Percentiles rank a stretch among this genome's conserved stretches.
phyloP scores from a whole-genome alignment of 768 basidiomycete genomes.

The Boletus reticuloceps region DNA sequence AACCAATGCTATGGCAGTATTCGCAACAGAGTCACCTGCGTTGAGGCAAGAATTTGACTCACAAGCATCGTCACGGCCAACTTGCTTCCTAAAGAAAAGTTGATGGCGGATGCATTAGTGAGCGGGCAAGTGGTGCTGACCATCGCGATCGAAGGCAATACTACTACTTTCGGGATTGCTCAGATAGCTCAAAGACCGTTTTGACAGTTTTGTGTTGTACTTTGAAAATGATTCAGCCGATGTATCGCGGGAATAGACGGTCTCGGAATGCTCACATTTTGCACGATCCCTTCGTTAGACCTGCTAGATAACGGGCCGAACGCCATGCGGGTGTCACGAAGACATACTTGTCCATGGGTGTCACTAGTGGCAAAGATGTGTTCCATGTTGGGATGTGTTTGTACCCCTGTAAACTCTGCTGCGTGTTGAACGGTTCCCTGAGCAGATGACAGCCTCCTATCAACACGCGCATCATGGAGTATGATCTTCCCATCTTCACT shows the following conservation, averaged over 20 bases:
- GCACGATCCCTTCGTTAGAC: conserved; percentile 53
- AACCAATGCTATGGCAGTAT: conserved; percentile 50
- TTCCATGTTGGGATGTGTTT: conserved; percentile 66
- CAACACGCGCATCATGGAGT: conserved; percentile 56
- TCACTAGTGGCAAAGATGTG: conserved; percentile 71
- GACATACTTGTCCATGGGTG: conserved; percentile 52
- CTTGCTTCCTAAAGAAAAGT: conserved; percentile 46
- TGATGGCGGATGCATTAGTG: neutral
- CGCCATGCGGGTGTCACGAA: conserved; percentile 72
- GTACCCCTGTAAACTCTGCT: conserved; percentile 60
- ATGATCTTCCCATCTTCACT: conserved; percentile 74
- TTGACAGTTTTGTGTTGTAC: conserved; percentile 49
- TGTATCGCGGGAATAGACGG: conserved; percentile 4
- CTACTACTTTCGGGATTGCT: conserved; percentile 68
- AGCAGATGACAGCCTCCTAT: conserved; percentile 34
- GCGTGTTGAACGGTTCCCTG: conserved; percentile 52
- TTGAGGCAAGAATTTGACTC: conserved; percentile 17
- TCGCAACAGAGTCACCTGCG: neutral
- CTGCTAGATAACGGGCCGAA: conserved; percentile 53
- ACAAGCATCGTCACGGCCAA: conserved; percentile 70
- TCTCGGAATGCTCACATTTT: conserved; percentile 20
- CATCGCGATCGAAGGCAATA: conserved; percentile 64
- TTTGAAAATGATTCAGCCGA: conserved; percentile 33
- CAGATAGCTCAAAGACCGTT: conserved; percentile 37
- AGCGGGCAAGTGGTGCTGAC: conserved; percentile 32